These are phyloP conservation scores for Chlamydomonas schloesseri DNA, from an alignment of 139 green algal genomes.

Conservation along the genomic window DNA sequence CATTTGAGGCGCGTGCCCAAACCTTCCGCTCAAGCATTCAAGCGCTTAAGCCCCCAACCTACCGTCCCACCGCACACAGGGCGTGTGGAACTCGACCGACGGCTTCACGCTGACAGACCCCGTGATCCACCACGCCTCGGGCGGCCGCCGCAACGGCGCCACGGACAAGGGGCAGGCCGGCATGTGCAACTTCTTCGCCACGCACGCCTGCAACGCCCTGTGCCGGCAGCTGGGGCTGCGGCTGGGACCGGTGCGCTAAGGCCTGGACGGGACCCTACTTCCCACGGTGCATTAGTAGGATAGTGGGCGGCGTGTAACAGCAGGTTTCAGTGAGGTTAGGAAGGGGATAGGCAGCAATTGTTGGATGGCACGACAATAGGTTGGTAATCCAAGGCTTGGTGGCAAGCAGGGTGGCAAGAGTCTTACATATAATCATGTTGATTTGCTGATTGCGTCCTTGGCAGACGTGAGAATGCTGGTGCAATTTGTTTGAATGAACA, in stretches of 20 bases:
- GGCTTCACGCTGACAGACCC: constrained; percentile 60
- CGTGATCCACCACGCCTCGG: constrained; percentile 55
- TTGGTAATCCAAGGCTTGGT: too few species aligned
- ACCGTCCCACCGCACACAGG: constrained; percentile 12
- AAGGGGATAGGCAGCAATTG: too few species aligned
- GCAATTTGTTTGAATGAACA: too few species aligned
- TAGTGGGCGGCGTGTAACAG: too few species aligned
- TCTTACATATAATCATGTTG: too few species aligned
- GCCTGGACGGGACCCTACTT: constrained; percentile 46
- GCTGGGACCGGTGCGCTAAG: not conserved
- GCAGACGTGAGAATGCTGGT: too few species aligned
- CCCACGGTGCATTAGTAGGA: too few species aligned
- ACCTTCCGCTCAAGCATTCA: not conserved
- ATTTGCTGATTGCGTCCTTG: too few species aligned
- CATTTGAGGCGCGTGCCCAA: too few species aligned
- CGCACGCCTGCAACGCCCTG: constrained; percentile 53
- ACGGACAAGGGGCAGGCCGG: constrained; percentile 50
- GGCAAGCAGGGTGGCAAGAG: too few species aligned
- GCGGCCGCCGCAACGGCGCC: constrained; percentile 32
- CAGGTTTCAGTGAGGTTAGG: too few species aligned
- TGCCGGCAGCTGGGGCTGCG: constrained; percentile 41
- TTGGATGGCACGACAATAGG: too few species aligned
- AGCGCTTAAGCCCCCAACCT: not conserved
- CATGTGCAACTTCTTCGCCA: constrained; percentile 45
- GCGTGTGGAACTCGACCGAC: constrained; percentile 50